Evolutionary conservation across 177 flowering plant genomes (phyloP).

Genomic region (Telopea speciosissima): DNA sequence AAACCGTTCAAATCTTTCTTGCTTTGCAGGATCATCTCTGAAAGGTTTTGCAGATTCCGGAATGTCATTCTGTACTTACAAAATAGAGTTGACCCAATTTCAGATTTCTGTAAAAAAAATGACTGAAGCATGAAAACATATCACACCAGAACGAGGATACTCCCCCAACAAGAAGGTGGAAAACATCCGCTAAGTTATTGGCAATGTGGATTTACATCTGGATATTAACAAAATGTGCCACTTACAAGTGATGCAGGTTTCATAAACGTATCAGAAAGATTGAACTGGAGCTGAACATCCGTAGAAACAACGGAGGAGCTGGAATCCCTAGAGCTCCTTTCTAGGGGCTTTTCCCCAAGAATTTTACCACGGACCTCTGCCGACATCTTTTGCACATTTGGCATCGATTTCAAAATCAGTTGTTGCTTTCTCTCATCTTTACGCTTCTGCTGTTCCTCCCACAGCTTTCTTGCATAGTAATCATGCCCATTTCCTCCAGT

Average conservation of each 20-base stretch:
- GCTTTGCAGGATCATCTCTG: conserved; percentile 76
- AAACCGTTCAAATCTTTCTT: conserved; percentile 85
- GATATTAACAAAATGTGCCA: conserved; percentile 6
- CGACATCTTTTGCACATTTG: conserved; percentile 54
- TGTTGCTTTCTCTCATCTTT: conserved; percentile 31
- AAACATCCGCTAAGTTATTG: neutral
- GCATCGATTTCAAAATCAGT: conserved; percentile 32
- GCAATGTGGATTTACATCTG: conserved; percentile 3
- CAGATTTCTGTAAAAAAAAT: neutral
- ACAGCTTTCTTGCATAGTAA: conserved; percentile 73
- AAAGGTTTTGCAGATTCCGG: conserved; percentile 62
- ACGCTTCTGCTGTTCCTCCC: conserved; percentile 82
- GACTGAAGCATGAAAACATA: neutral
- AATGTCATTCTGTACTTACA: conserved; percentile 31
- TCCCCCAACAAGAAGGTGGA: conserved; percentile 1
- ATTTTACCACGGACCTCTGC: conserved; percentile 89
- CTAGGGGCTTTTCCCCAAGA: conserved; percentile 80
- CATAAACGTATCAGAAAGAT: conserved; percentile 85
- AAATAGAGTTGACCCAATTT: neutral
- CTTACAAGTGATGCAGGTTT: conserved; percentile 67
- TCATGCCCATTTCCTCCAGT: conserved; percentile 73
- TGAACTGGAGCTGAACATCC: conserved; percentile 43
- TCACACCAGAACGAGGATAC: neutral
- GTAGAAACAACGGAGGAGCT: conserved; percentile 33
- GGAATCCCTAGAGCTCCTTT: conserved; percentile 51